Evolutionary conservation across 345 rosid species (phyloP).

Genomic region (Linum tenue): DNA sequence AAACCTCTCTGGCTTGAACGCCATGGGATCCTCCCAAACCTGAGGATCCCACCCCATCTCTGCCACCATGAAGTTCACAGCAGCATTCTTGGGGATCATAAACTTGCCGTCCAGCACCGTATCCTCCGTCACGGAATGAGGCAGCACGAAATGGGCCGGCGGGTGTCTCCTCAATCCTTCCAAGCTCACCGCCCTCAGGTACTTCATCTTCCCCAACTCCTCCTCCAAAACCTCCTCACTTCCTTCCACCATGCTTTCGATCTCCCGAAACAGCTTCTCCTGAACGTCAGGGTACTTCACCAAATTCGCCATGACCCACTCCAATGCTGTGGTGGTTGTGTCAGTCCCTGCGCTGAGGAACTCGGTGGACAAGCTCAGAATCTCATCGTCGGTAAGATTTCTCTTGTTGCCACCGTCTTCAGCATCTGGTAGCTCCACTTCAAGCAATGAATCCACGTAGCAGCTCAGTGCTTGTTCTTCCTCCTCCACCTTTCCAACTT

Average conservation of each 20-base stretch:
- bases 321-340: neutral
- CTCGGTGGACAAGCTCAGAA: neutral
- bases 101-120: neutral
- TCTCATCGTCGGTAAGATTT: neutral
- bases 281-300: neutral
- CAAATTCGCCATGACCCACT: neutral
- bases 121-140: neutral
- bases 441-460: neutral
- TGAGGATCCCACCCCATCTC: neutral
- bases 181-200: neutral
- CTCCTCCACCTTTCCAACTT: neutral
- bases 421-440: neutral
- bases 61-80: neutral
- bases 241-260: neutral
- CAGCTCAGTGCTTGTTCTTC: neutral
- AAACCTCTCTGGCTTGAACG: neutral
- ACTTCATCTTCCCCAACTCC: neutral
- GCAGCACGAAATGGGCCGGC: neutral
- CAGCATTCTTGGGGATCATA: neutral
- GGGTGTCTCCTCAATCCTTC: neutral
- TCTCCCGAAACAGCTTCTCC: neutral
- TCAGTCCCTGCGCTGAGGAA: neutral
- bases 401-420: neutral
- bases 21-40: neutral
- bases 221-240: neutral